These are phyloP conservation scores for Haberlea rhodopensis DNA, from an alignment of 257 asterid genomes.

Conservation along the genomic window DNA sequence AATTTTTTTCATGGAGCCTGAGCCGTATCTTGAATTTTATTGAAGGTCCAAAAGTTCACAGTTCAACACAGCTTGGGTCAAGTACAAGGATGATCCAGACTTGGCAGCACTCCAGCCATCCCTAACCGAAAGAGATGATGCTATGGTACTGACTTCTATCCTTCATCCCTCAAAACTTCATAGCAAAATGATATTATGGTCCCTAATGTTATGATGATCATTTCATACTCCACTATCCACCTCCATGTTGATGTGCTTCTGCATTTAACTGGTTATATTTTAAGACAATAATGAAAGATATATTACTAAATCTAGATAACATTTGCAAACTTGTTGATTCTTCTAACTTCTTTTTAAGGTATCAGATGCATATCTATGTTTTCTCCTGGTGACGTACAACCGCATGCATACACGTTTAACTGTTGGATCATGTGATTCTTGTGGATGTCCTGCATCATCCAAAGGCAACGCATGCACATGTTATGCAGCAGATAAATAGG, in stretches of 20 bases:
- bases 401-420: no score
- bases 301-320: no score
- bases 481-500: background rate
- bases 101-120: conserved; percentile 39
- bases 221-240: background rate
- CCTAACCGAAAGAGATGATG: conserved; percentile 31
- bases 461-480: background rate
- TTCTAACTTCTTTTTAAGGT: no score
- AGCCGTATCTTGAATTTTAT: conserved; percentile 7
- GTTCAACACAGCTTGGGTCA: conserved; percentile 62
- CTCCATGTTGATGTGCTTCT: background rate
- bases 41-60: conserved; percentile 56
- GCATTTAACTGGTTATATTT: no score
- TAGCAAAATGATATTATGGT: background rate
- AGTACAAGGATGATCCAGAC: conserved; percentile 79
- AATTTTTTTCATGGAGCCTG: background rate
- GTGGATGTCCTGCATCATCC: background rate
- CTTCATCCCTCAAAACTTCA: conserved; percentile 8
- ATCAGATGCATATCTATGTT: no score
- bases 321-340: no score
- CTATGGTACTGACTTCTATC: conserved; percentile 24
- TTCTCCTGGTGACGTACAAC: no score
- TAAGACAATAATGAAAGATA: no score
- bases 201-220: background rate
- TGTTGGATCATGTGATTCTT: background rate